Base-by-base conservation (phyloP, 2,329 filamentous ascomycete species). In the Hymenoscyphus scutula region DNA sequence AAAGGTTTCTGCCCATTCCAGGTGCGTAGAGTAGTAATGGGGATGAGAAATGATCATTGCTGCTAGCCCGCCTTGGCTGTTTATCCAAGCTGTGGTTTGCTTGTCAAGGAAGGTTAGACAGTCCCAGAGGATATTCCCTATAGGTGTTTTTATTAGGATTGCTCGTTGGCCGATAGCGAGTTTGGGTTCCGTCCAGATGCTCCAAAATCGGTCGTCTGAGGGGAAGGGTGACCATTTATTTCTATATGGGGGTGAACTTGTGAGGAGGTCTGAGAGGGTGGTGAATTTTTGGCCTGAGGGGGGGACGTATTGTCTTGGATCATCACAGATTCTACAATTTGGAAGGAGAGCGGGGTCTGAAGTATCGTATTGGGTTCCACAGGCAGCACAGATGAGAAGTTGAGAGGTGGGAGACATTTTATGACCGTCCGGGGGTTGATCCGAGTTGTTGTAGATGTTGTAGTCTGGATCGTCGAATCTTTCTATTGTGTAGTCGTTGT, bases 71-170 rank as follows among this genome's bases (percentile, higher is more conserved):
- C 90, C 90, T 6, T 86, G 78, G 0, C 71, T 73, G 5, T 82
- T 79, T 69, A 94, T 84, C 61, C 75, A 73, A 0, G 76, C 72
- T 0, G 90, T 75, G 0, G 90, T 93, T 3, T 81, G 80, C 1
- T 81, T 76, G 72, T 93, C 89, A 2, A 95, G 77, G 66, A 86
- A 84, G 0, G 89, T 82, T 62, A 95, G 79, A 65, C 89, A 86
- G 75, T 95, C 91, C 91, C 91, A 96, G 1, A 95, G 82, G 1
- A 95, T 75, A 72, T 93, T 93, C 0, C 90, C 90, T 0, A 75
- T 63, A 0, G 83, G 78, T 0, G 89, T 91, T 57, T 81, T 79
- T 13, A 94, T 77, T 1, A 96, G 78, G 55, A 92, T 81, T 23
- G 87, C 87, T 34, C 91, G 82, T 75, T 95, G 88, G 0, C 90